These are phyloP conservation scores for Pugionium dolabratum DNA, from an alignment of 345 rosid species.

Conservation along the genomic window DNA sequence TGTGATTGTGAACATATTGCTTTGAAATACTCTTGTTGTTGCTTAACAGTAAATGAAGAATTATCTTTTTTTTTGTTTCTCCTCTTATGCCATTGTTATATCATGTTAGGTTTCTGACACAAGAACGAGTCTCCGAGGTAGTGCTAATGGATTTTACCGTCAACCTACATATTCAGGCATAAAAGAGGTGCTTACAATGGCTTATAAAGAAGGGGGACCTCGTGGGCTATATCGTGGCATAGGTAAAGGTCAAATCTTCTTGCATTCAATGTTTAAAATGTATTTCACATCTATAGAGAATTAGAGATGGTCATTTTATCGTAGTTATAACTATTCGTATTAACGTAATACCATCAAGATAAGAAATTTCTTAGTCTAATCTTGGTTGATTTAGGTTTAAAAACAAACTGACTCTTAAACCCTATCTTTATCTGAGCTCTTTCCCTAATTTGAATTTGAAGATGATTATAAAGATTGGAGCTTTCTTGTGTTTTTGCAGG, in stretches of 20 bases:
- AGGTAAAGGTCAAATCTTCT: constrained; percentile 47
- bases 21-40: constrained; percentile 10
- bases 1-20: constrained; percentile 8
- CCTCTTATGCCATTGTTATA: constrained; percentile 24
- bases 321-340: neutral
- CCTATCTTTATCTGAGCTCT: neutral
- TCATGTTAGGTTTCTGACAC: constrained; percentile 59
- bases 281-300: neutral
- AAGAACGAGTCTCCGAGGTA: constrained; percentile 40
- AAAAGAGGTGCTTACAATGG: constrained; percentile 67
- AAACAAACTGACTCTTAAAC: constrained; percentile 1
- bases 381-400: constrained; percentile 4
- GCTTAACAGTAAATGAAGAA: neutral
- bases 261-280: constrained; percentile 12
- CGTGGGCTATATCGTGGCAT: constrained; percentile 86
- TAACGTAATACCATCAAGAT: constrained; percentile 13
- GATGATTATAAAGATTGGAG: constrained; percentile 24
- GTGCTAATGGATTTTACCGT: constrained; percentile 45
- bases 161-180: constrained; percentile 72
- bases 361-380: constrained; percentile 9
- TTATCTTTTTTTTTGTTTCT: neutral
- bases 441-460: constrained; percentile 26
- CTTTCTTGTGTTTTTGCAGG: constrained; percentile 51
- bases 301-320: neutral
- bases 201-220: constrained; percentile 80